Percentiles rank a stretch among this genome's conserved stretches.
Conservation (phyloP, 352 stramenopile species). For the Globisporangium abappressorium region DNA sequence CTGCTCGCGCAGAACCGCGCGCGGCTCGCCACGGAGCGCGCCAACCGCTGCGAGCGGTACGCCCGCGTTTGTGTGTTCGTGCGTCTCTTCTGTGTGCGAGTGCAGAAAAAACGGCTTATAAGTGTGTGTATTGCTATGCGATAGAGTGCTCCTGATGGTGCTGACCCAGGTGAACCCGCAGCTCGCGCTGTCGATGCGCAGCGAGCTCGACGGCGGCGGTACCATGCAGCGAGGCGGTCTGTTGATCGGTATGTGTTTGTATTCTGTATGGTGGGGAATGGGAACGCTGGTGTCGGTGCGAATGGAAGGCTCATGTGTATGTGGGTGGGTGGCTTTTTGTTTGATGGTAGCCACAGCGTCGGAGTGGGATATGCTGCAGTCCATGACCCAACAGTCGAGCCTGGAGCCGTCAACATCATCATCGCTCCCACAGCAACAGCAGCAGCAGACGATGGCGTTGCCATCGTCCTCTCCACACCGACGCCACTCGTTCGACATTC, state of each 20-base stretch:
- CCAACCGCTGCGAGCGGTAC: constrained; percentile 64
- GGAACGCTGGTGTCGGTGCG: not conserved
- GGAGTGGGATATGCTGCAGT: constrained; percentile 23
- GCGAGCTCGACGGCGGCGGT: constrained; percentile 12
- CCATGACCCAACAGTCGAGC: constrained; percentile 1
- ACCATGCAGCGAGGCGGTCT: constrained; percentile 2
- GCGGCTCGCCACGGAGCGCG: constrained; percentile 50
- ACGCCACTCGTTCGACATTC: constrained; percentile 12
- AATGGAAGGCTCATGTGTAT: not conserved
- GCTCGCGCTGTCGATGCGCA: constrained; percentile 15
- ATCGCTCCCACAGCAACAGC: not conserved
- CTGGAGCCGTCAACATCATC: not conserved
- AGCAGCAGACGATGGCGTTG: not conserved
- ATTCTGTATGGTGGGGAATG: not conserved
- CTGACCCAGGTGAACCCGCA: constrained; percentile 19
- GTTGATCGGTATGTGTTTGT: constrained; percentile 3
- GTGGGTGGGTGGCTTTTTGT: not conserved
- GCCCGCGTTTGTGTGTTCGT: constrained; percentile 12
- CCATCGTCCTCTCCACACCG: not conserved
- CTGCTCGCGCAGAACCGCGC: constrained; percentile 71
- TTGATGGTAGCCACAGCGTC: constrained; percentile 6
- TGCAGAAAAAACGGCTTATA: not conserved
- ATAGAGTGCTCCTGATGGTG: constrained; percentile 20
- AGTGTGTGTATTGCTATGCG: constrained; percentile 7
- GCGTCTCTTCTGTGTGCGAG: not conserved